phyloP scores from a whole-genome alignment of 2,329 filamentous ascomycete genomes.

The Trichophyton rubrum region DNA sequence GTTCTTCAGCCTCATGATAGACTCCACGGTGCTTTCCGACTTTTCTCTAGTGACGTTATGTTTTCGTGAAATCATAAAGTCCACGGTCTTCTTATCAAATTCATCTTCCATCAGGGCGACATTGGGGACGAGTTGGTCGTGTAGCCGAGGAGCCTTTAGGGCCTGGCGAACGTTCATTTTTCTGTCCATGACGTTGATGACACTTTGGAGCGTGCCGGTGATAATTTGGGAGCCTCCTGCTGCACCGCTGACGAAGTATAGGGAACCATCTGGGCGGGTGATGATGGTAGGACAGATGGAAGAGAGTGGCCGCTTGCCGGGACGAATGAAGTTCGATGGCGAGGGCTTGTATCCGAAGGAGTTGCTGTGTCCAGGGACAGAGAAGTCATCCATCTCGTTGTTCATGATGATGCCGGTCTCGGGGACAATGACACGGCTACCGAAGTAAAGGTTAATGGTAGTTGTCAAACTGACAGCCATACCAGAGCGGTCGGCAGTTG shows the following conservation, averaged over 20 bases:
- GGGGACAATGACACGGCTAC: slow-evolving; percentile 64
- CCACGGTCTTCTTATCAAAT: slow-evolving; percentile 54
- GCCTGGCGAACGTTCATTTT: slow-evolving; percentile 49
- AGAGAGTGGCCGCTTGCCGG: slow-evolving; percentile 69
- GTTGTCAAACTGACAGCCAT: slow-evolving; percentile 72
- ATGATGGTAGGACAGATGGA: slow-evolving; percentile 71
- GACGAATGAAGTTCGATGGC: slow-evolving; percentile 66
- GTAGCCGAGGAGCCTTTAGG: slow-evolving; percentile 54
- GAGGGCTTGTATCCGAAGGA: slow-evolving; percentile 76
- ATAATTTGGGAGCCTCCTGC: slow-evolving; percentile 77
- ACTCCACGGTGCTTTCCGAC: slow-evolving; percentile 58
- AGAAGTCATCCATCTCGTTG: slow-evolving; percentile 63
- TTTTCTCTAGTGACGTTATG: slow-evolving; percentile 58
- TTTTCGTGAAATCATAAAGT: slow-evolving; percentile 49
- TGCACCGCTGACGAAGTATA: slow-evolving; percentile 60
- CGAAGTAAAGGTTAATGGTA: slow-evolving; percentile 79
- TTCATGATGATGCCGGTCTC: slow-evolving; percentile 71
- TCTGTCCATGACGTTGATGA: slow-evolving; percentile 61
- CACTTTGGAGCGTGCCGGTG: slow-evolving; percentile 60
- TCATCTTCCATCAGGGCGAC: slow-evolving; percentile 52
- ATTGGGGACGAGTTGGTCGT: slow-evolving; percentile 72
- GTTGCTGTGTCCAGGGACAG: slow-evolving; percentile 63
- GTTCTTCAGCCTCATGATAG: slow-evolving; percentile 46
- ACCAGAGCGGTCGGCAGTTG: slow-evolving; percentile 58
- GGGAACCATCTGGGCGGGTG: slow-evolving; percentile 50